Conservation (phyloP, 2,329 filamentous ascomycete species). For the Coniosporium tulheliwenetii region DNA sequence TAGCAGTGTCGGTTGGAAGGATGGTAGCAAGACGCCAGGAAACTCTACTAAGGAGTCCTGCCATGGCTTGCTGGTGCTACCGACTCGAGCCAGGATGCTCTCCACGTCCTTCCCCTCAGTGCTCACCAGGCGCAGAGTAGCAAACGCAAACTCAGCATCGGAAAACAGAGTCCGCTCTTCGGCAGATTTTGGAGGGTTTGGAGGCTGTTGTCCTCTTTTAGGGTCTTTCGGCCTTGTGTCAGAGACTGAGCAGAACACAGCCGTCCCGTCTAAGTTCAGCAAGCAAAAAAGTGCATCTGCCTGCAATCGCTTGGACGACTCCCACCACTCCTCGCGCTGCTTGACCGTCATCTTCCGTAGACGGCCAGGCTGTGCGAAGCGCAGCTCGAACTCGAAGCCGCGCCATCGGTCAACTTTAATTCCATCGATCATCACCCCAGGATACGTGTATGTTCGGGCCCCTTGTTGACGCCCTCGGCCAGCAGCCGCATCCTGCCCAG, state of each 20-base stretch:
- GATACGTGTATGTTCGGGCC: conserved; percentile 21
- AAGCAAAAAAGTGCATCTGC: conserved; percentile 35
- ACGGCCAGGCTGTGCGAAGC: conserved; percentile 29
- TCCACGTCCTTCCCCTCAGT: not conserved
- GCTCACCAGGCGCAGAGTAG: not conserved
- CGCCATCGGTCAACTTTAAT: conserved; percentile 20
- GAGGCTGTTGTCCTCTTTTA: conserved; percentile 5
- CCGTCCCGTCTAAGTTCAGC: conserved; percentile 17
- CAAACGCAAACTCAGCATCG: not conserved
- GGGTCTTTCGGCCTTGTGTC: conserved; percentile 4
- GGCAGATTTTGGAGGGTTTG: not conserved
- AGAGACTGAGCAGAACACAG: conserved; percentile 13
- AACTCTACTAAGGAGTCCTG: conserved; percentile 39
- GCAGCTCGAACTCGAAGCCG: conserved; percentile 30
- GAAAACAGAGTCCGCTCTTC: not conserved
- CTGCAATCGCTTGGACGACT: conserved; percentile 30
- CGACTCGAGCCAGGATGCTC: conserved; percentile 7
- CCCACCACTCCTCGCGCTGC: conserved; percentile 35
- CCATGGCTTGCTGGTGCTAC: not conserved
- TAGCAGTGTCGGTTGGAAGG: conserved; percentile 41
- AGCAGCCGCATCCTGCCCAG: not conserved
- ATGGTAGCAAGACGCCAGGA: conserved; percentile 40
- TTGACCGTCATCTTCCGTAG: conserved; percentile 7
- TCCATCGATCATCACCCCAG: conserved; percentile 14
- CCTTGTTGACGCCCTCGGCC: conserved; percentile 1